Percentiles rank a stretch among this genome's conserved stretches.
phyloP scores from a whole-genome alignment of 306 rosid species.

The Crotalaria pallida region DNA sequence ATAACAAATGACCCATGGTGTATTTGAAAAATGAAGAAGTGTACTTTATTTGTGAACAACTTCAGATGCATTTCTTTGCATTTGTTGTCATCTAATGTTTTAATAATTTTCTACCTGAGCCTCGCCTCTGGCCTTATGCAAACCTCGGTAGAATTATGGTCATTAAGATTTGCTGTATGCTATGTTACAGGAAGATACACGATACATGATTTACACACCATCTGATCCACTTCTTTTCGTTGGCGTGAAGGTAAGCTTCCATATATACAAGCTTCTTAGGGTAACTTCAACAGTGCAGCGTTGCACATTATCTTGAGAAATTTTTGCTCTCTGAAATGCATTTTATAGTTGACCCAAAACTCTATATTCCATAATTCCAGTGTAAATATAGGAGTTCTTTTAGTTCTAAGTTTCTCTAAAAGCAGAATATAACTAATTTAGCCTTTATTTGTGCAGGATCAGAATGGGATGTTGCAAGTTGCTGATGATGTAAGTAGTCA shows the following conservation, averaged over 20 bases:
- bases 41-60: not conserved
- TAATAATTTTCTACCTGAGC: not conserved
- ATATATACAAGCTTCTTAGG: constrained; percentile 5
- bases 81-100: not conserved
- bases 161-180: not conserved
- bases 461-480: constrained; percentile 57
- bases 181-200: constrained; percentile 61
- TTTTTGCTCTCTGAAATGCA: not conserved
- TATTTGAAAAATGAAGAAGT: not conserved
- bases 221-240: constrained; percentile 67
- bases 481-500: constrained; percentile 79
- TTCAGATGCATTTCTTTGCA: not conserved
- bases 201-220: constrained; percentile 82
- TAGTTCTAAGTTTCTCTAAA: not conserved
- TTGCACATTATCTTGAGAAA: constrained; percentile 8
- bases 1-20: not conserved
- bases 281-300: not conserved
- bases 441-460: constrained; percentile 51
- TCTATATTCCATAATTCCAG: not conserved
- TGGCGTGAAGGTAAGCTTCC: constrained; percentile 37
- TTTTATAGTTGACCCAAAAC: not conserved
- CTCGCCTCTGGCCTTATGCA: constrained; percentile 5
- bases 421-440: not conserved
- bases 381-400: constrained; percentile 1
- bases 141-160: not conserved